Base-by-base conservation (phyloP, 805 yeast genomes). In the Saturnispora kantuleensis region DNA sequence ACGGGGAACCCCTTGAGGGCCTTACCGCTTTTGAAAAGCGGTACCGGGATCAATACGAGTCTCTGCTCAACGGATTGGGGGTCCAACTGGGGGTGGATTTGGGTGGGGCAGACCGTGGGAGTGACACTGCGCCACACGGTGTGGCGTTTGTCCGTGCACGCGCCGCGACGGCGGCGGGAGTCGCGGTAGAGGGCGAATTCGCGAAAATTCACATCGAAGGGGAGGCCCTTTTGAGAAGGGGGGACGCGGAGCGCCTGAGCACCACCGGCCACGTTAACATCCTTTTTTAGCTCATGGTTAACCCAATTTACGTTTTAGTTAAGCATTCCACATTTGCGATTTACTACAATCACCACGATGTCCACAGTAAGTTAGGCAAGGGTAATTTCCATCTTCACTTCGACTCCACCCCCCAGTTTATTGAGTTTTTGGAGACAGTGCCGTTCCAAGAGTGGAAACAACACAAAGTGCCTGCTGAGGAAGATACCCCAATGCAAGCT, bases 61-160 rank as follows among this genome's bases (percentile, higher is more conserved):
- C 84, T 31, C 64, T 85, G 26, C 63, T 87, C 18, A 76, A 84
- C 26, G 84, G 81, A 49, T 79, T 81, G 64, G 84, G 93, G 9
- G 74, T 76, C 4, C 77, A 86, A 64, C 74, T 85, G 0, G 96
- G 88, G 52, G 65, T 90, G 13, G 98, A 93, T 56, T 65, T 93
- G 21, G 77, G 90, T 28, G 97, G 97, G 0, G 78, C 85, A 35
- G 40, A 31, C 34, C 15, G 34, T 31, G 6, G 15, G 12, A 13
- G 26, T 21, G 26, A 28, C 2, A 21, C 17, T 15, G 11, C 34
- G 16, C 15, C 13, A n/a, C 35, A 8, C 17, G 41, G 41, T 12
- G 16, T 13, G 5, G 32, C 41, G 16, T 42, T 42, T 26, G 41
- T 42, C 8, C 29, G 34, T 11, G 45, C 32, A 11, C 26, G 45